Evolutionary conservation across 441 rosid species (phyloP), one percentile per base, ranked within the genome.

Genomic region (Melastoma candidum): DNA sequence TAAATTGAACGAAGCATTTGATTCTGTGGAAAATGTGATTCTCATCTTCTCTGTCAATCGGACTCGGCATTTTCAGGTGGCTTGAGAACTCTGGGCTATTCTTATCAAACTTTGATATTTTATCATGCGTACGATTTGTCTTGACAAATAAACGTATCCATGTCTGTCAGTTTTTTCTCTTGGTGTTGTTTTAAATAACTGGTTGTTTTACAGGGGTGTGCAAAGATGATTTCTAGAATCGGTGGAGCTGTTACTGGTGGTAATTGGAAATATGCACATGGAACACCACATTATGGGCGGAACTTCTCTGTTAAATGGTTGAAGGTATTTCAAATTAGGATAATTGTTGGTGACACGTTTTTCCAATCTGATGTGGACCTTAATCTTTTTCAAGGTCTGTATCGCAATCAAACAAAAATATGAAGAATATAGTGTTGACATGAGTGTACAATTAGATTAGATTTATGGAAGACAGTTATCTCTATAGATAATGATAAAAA

Each of bases 291-390:
- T 67, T 93, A 84, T 68, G 99, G 97, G 60, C 77, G 97, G 51
- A 93, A 93, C 71, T 93, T 93, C 77, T 83, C 99, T 26, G 93
- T 93, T 64, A 89, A 93, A 74, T 93, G 99, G 99, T 79, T 93
- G 69, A 93, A 93, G 95, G 99, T 85, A 69, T 32, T 32, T 32
- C 41, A 32, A 32, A 32, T 32, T 32, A 32, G 7, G 6, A 32
- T 32, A 32, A 32, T 8, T 32, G 41, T 4, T 8, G 7, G 7
- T 32, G 5, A 32, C 41, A 32, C 41, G 41, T 51, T 10, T 51
- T 44, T 12, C 24, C 54, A 26, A 27, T 12, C 36, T 11, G 1
- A 10, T 24, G 12, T 24, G 52, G 26, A 22, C 26, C 29, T 32
- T 24, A 22, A 49, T 49, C 41, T 51, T 27, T 17, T 17, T 17